A percentile compares a stretch with the other conserved stretches of the same genome.
Conservation (phyloP, 768 basidiomycete species). For the Amanita polypyramis region DNA sequence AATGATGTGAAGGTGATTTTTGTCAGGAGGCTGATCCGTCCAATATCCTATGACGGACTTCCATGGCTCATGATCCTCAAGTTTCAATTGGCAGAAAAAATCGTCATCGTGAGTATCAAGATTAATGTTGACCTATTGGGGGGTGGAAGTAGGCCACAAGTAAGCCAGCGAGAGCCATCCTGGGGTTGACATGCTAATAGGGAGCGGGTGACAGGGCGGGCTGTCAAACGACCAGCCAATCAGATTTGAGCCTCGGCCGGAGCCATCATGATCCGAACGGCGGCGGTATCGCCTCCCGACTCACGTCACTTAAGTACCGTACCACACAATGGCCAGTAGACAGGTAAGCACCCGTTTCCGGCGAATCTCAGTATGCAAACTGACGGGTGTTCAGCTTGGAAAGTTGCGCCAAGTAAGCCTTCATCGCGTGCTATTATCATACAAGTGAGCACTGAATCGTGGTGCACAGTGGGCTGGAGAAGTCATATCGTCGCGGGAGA, state of each 20-base stretch:
- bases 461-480: constrained; percentile 73
- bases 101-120: background rate
- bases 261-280: too few species aligned
- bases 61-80: constrained; percentile 1
- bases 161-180: too few species aligned
- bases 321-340: background rate
- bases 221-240: too few species aligned
- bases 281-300: background rate
- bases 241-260: too few species aligned
- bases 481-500: constrained; percentile 77
- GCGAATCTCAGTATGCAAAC: background rate
- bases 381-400: constrained; percentile 42
- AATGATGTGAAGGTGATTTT: too few species aligned
- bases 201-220: too few species aligned
- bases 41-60: background rate
- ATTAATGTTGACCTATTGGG: background rate
- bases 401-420: constrained; percentile 62
- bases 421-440: constrained; percentile 3
- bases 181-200: too few species aligned
- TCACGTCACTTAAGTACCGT: too few species aligned
- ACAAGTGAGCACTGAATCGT: constrained; percentile 10
- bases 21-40: background rate
- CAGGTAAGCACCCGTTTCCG: background rate
- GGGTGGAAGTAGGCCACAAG: background rate
- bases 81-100: background rate